Percentiles rank a stretch among this genome's conserved stretches.
Evolutionary conservation across 1,284 basidiomycete species (phyloP).

Genomic region (Wallemia ichthyophaga): DNA sequence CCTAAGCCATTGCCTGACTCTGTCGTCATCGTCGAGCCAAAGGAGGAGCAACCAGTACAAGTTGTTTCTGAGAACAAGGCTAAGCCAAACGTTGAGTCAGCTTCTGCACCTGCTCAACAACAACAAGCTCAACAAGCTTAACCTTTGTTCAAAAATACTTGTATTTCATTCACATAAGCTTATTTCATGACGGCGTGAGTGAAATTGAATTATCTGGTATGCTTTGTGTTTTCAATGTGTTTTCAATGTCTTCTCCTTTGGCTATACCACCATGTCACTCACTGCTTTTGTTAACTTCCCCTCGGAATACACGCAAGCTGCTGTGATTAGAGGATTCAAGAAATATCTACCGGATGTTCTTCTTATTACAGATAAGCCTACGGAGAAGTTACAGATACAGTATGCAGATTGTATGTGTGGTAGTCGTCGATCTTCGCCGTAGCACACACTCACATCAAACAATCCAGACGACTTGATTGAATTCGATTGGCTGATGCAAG

Average conservation of each 20-base stretch:
- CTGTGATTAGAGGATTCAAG: neutral
- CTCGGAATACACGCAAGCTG: neutral
- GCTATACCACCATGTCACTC: no score
- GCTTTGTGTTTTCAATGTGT: no score
- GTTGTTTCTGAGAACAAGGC: constrained; percentile 17
- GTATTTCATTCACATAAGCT: neutral
- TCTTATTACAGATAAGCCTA: neutral
- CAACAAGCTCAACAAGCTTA: neutral
- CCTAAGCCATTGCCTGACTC: constrained; percentile 84
- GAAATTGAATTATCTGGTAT: no score
- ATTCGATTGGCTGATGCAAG: constrained; percentile 1
- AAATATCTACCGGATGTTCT: neutral
- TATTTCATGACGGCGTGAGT: neutral
- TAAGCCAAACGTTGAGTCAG: constrained; percentile 5
- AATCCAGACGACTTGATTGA: neutral
- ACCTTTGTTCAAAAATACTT: neutral
- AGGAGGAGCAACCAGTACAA: constrained; percentile 24
- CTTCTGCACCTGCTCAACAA: constrained; percentile 3
- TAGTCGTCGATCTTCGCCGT: no score
- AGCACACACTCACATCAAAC: no score
- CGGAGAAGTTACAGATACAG: neutral
- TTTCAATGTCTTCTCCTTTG: no score
- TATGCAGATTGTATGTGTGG: neutral
- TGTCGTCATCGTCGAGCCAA: constrained; percentile 57
- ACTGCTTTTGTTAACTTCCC: neutral